Percentiles rank a stretch among this genome's conserved stretches.
Evolutionary conservation across 108 stramenopile genomes (phyloP).

Genomic region (Cyclotella sp.): DNA sequence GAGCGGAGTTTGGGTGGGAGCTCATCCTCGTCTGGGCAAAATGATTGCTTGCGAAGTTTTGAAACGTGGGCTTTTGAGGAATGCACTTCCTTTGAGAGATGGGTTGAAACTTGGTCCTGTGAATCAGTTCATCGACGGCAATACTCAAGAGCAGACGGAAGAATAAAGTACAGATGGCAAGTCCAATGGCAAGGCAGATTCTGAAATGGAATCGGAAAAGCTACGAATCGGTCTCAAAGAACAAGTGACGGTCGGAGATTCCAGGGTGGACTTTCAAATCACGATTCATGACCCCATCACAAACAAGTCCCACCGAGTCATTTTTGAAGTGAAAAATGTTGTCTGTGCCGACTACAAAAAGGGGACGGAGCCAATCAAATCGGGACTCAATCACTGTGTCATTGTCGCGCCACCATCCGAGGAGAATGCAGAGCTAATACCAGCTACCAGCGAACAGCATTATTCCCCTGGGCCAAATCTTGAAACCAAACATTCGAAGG

Average conservation of each 20-base stretch:
- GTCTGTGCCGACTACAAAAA: slow-evolving; percentile 49
- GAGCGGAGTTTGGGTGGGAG: slow-evolving; percentile 45
- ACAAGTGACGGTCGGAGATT: slow-evolving; percentile 48
- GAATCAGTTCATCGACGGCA: background rate
- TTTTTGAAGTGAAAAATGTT: slow-evolving; percentile 57
- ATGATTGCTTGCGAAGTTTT: slow-evolving; percentile 42
- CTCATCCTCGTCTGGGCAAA: slow-evolving; percentile 51
- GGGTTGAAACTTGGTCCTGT: slow-evolving; percentile 37
- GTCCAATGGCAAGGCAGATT: background rate
- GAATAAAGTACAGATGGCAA: too few relatives aligned
- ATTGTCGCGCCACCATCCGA: slow-evolving; percentile 31
- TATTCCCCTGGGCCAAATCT: slow-evolving; percentile 47
- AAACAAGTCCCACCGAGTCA: slow-evolving; percentile 14
- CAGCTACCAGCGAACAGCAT: slow-evolving; percentile 34
- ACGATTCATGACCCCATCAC: slow-evolving; percentile 8
- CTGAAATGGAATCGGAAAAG: background rate
- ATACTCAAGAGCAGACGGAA: background rate
- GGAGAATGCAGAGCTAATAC: background rate
- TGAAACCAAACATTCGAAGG: slow-evolving; percentile 50
- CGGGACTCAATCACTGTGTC: slow-evolving; percentile 46
- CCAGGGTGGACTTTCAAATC: slow-evolving; percentile 49
- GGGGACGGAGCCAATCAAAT: slow-evolving; percentile 35
- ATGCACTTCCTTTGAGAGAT: slow-evolving; percentile 25
- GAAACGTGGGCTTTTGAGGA: slow-evolving; percentile 31
- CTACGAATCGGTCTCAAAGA: slow-evolving; percentile 25